These are phyloP conservation scores for Tilletia setariae DNA, from an alignment of 1,284 basidiomycete species.

Conservation along the genomic window DNA sequence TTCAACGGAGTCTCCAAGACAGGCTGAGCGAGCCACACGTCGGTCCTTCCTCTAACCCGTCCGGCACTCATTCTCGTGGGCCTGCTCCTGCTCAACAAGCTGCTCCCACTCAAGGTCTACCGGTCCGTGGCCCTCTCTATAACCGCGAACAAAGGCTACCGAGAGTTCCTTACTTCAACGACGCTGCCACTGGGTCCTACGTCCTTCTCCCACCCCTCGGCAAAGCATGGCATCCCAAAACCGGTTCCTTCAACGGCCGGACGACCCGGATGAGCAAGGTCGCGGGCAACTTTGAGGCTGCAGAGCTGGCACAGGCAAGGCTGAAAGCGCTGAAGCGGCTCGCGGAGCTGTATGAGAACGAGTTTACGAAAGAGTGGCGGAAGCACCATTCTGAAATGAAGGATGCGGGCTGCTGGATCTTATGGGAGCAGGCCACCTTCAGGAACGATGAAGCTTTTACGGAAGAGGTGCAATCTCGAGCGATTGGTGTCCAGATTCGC, in stretches of 20 bases:
- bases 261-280: neutral
- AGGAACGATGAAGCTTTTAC: neutral
- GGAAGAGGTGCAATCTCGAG: neutral
- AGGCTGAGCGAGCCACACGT: no score
- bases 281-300: neutral
- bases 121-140: neutral
- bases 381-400: neutral
- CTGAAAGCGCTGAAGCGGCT: neutral
- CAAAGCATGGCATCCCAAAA: conserved; percentile 9
- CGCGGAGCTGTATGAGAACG: neutral
- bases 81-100: no score
- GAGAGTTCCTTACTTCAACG: neutral
- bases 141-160: no score
- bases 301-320: neutral
- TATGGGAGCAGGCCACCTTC: neutral
- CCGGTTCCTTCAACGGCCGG: neutral
- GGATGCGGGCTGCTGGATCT: neutral
- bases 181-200: neutral
- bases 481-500: conserved; percentile 29
- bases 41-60: no score
- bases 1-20: no score
- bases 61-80: no score
- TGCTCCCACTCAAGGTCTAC: neutral
- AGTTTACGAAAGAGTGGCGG: neutral
- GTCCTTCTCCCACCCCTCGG: neutral